Evolutionary conservation across 768 basidiomycete species (phyloP).

Genomic region (Psilocybe azurescens): DNA sequence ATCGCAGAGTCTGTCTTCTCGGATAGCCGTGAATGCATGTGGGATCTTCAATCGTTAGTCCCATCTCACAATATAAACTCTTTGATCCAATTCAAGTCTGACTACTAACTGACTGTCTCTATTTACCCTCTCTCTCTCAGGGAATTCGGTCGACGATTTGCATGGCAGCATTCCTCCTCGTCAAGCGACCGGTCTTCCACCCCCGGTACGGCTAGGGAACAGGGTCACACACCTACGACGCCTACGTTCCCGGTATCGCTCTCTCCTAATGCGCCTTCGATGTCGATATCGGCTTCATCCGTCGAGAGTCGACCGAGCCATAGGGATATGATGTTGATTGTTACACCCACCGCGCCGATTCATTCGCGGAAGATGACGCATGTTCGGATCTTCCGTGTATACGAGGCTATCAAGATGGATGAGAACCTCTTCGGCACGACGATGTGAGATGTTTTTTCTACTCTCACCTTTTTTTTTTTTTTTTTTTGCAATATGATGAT

Average conservation of each 20-base stretch:
- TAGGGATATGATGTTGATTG: not conserved
- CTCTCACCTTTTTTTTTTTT: not conserved
- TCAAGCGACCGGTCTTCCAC: slow-evolving; percentile 14
- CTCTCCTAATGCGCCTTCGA: not conserved
- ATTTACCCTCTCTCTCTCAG: slow-evolving; percentile 15
- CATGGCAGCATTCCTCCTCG: slow-evolving; percentile 18
- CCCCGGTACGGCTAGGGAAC: slow-evolving; percentile 9
- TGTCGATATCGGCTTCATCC: not conserved
- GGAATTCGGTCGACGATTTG: slow-evolving; percentile 31
- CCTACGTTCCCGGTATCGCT: slow-evolving; percentile 1
- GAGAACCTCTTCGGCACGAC: slow-evolving; percentile 25
- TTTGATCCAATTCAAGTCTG: not conserved
- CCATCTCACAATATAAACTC: not conserved
- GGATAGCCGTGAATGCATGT: slow-evolving; percentile 33
- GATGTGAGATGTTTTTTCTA: not conserved
- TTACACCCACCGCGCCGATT: slow-evolving; percentile 22
- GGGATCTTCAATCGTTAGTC: slow-evolving; percentile 36
- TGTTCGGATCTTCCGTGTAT: slow-evolving; percentile 58
- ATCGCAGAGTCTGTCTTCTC: slow-evolving; percentile 31
- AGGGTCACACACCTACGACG: slow-evolving; percentile 11
- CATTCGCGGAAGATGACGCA: slow-evolving; percentile 47
- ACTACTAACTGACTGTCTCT: not conserved
- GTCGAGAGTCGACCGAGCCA: not conserved
- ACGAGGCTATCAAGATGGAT: slow-evolving; percentile 52
- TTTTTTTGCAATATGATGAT: too few relatives aligned